Evolutionary conservation across 106 monocot genomes (phyloP), one percentile per base, ranked within the genome.

Genomic region (Phalaenopsis equestris): DNA sequence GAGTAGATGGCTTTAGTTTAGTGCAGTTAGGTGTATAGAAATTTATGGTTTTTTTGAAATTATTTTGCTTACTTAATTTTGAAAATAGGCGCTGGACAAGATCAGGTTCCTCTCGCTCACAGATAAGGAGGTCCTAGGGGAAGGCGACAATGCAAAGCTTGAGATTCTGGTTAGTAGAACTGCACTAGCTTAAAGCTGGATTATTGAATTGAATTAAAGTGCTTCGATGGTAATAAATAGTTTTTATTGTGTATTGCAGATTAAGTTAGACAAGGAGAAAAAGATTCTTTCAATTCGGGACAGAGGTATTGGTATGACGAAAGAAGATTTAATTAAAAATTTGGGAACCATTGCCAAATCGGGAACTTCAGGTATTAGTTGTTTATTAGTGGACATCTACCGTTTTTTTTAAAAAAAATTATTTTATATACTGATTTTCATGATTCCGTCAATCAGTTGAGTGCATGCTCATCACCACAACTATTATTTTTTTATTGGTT

Each of bases 281-380:
- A 95, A 89, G 87, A 81, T 91, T 38, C 83, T 99, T 45, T 90
- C 93, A 3, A 95, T 99, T 72, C 85, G 95, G 24, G 98, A 99
- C 77, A 80, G 98, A 45, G 98, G 98, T 88, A 93, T 99, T 77
- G 98, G 98, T 42, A 99, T 99, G 98, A 99, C 98, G 14, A 99
- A 99, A 83, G 98, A 99, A 67, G 98, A 99, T 36, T 78, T 99
- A 55, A 90, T 99, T 78, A 99, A 99, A 82, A 95, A 99, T 76
- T 89, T 99, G 79, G 98, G 98, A 72, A 99, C 98, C 73, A 99
- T 99, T 14, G 98, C 98, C 5, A 99, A 95, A 67, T 99, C 98
- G 37, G 98, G 98, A 76, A 99, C 98, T 78, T 99, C 98, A 75
- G 92, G 98, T 99, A 88, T 77, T 67, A 15, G 38, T 49, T 0